phyloP scores from a whole-genome alignment of 495 filamentous ascomycete genomes.

The Margaritispora aquatica region DNA sequence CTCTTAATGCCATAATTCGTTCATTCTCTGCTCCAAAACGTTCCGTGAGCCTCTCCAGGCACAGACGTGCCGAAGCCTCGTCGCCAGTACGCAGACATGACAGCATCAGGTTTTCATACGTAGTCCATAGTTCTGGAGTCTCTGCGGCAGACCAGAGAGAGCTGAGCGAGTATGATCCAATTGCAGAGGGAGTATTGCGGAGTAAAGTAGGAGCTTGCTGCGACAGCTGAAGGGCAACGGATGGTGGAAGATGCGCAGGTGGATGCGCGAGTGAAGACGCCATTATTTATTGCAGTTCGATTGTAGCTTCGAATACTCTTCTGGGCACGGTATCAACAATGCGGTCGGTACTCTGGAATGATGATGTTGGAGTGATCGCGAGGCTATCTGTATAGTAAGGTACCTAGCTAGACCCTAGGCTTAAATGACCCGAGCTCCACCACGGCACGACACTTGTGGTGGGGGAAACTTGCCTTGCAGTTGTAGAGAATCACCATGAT shows the following conservation, averaged over 20 bases:
- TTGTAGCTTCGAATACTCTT: not conserved
- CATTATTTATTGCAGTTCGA: conserved; percentile 27
- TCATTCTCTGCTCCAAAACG: conserved; percentile 83
- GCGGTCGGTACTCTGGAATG: not conserved
- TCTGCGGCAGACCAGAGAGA: conserved; percentile 54
- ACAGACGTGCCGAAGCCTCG: conserved; percentile 65
- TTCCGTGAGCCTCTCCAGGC: conserved; percentile 62
- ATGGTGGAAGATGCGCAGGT: conserved; percentile 40
- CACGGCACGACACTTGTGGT: not conserved
- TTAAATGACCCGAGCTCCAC: not conserved
- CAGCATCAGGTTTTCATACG: conserved; percentile 79
- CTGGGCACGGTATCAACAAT: not conserved
- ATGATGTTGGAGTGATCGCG: not conserved
- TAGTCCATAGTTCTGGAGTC: conserved; percentile 68
- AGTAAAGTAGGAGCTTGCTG: conserved; percentile 73
- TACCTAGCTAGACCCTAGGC: not conserved
- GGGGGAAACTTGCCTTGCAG: not conserved
- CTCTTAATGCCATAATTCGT: conserved; percentile 71
- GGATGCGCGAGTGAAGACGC: conserved; percentile 43
- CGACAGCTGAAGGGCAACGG: conserved; percentile 59
- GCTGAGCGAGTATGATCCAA: conserved; percentile 42
- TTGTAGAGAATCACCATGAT: too few relatives aligned
- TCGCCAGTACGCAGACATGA: conserved; percentile 83
- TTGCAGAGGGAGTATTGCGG: conserved; percentile 37
- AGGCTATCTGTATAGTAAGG: not conserved